phyloP scores from a whole-genome alignment of 352 stramenopile species.

The Phytophthora megakarya region DNA sequence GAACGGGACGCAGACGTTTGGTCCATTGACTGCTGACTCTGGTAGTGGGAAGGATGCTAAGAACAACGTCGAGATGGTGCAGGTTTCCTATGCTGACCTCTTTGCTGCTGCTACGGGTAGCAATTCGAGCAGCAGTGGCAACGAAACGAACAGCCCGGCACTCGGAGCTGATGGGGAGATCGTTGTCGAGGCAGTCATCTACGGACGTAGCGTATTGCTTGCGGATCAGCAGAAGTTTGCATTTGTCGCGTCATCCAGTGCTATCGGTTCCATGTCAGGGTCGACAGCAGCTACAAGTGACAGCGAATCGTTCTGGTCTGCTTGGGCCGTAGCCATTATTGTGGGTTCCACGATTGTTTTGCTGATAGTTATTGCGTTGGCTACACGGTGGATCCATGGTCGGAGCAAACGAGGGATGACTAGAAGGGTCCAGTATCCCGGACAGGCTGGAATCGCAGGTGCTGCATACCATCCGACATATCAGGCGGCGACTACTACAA shows the following conservation, averaged over 20 bases:
- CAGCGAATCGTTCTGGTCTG: constrained; percentile 54
- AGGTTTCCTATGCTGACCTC: constrained; percentile 71
- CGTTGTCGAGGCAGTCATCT: constrained; percentile 73
- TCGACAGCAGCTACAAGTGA: constrained; percentile 23
- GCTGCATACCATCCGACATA: constrained; percentile 23
- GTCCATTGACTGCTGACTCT: constrained; percentile 58
- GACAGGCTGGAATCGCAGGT: constrained; percentile 10
- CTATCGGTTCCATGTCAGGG: constrained; percentile 59
- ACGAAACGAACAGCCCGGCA: constrained; percentile 21
- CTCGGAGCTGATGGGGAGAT: constrained; percentile 61
- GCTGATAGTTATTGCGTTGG: constrained; percentile 47
- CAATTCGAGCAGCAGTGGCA: constrained; percentile 24
- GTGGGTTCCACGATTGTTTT: constrained; percentile 52
- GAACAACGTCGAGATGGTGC: constrained; percentile 90
- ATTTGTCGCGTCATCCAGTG: constrained; percentile 81
- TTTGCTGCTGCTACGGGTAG: constrained; percentile 40
- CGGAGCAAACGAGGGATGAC: constrained; percentile 23
- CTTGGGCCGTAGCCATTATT: constrained; percentile 60
- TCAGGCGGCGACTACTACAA: constrained; percentile 22
- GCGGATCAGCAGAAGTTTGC: constrained; percentile 67
- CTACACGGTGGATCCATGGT: constrained; percentile 40
- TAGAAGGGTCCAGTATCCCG: constrained; percentile 20
- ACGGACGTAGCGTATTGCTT: constrained; percentile 63
- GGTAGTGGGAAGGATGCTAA: constrained; percentile 59
- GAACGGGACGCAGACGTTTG: constrained; percentile 60